Evolutionary conservation across 2,329 filamentous ascomycete species (phyloP).

Genomic region (Keithomyces neogunnii): DNA sequence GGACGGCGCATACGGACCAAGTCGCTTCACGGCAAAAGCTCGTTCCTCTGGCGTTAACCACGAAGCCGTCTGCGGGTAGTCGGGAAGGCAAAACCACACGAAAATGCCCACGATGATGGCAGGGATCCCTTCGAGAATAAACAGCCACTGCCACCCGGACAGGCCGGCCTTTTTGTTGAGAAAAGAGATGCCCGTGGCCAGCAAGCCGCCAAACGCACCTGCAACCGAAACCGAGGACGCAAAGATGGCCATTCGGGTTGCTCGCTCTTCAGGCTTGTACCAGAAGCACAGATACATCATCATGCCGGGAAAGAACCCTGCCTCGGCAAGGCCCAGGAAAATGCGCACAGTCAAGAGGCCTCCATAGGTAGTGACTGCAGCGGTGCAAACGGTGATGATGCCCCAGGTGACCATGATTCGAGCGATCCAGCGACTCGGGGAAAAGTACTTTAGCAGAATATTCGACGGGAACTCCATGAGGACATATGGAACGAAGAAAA

Average conservation of each 20-base stretch:
- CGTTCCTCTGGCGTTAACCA: constrained; percentile 25
- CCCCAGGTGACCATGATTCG: constrained; percentile 39
- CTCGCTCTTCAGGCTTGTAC: constrained; percentile 51
- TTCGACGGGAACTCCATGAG: constrained; percentile 23
- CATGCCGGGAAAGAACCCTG: constrained; percentile 42
- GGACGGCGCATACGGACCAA: constrained; percentile 23
- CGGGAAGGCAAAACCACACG: constrained; percentile 22
- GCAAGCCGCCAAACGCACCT: constrained; percentile 51
- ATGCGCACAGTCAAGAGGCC: constrained; percentile 39
- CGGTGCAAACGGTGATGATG: constrained; percentile 39
- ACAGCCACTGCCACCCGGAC: constrained; percentile 50
- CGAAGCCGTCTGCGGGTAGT: constrained; percentile 24
- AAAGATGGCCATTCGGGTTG: constrained; percentile 51
- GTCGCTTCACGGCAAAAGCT: constrained; percentile 24
- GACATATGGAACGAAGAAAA: constrained; percentile 23
- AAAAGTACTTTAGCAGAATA: constrained; percentile 25
- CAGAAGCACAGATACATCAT: constrained; percentile 54
- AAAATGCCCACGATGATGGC: constrained; percentile 22
- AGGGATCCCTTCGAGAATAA: constrained; percentile 41
- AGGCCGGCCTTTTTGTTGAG: constrained; percentile 37
- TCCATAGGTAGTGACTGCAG: constrained; percentile 36
- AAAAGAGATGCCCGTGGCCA: constrained; percentile 42
- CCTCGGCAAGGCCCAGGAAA: constrained; percentile 42
- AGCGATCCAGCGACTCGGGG: constrained; percentile 24
- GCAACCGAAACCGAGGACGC: constrained; percentile 50